Base-by-base conservation (phyloP, 306 rosid species). In the Corylus heterophylla region DNA sequence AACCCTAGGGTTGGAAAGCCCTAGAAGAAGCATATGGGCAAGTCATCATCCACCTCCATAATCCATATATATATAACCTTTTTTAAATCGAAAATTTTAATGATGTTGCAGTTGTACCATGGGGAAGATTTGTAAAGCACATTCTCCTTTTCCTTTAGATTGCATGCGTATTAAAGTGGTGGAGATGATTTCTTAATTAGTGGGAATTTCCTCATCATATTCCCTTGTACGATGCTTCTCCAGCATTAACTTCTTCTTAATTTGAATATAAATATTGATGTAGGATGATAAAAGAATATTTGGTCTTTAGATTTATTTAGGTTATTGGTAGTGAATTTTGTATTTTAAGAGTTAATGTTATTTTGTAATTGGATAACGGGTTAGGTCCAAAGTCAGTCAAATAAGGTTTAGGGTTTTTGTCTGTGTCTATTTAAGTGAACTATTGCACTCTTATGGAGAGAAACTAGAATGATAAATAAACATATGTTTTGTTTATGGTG, bases 181-280 rank as follows among this genome's bases (percentile, higher is more conserved):
- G 42, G 45, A 80, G 59, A 82, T 82, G 68, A 73, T 54, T 39
- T 47, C 39, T 76, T 71, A 22, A 75, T 12, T 74, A 71, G 29
- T 42, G 12, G 16, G 58, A 69, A 22, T 69, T 39, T 78, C 59
- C 66, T 74, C 80, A 80, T 83, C 80, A 89, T 89, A 67, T 68
- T 71, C 29, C 78, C 84, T 54, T 87, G 90, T 84, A 81, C 87
- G 90, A 87, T 87, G 88, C 91, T 89, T 85, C 87, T 81, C 88
- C 89, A 85, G 83, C 90, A 87, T 85, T n/a, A 14, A 63, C 73
- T 83, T 79, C 72, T 12, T 78, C 69, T 84, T 74, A 49, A n/a
- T 56, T 59, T 56, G 48, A 63, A 54, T 83, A 12, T 51, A 14
- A 14, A 51, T 51, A 31, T 31, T 31, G 35, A 31, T 31, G 35